A percentile compares a stretch with the other conserved stretches of the same genome.
phyloP scores from a whole-genome alignment of 768 basidiomycete genomes.

The Lactifluus volemus region DNA sequence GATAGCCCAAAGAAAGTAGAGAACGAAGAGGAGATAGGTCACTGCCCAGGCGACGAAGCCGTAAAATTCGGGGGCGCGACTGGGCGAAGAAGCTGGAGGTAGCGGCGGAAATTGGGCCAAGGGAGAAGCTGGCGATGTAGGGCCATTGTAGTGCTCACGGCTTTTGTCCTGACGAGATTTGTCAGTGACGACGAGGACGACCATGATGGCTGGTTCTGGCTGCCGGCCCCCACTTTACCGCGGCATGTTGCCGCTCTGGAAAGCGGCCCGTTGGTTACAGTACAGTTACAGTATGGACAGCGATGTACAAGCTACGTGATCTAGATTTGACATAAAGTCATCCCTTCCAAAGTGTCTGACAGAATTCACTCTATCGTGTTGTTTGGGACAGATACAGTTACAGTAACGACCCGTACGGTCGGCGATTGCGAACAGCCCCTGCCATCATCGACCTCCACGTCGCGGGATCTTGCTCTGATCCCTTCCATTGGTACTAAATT shows the following conservation, averaged over 20 bases:
- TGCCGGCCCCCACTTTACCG: no score
- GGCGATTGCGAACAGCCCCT: neutral
- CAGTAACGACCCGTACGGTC: neutral
- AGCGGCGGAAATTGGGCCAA: conserved; percentile 36
- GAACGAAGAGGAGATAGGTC: conserved; percentile 57
- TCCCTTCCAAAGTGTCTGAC: neutral
- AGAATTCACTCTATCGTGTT: neutral
- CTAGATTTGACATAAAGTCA: neutral
- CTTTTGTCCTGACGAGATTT: neutral
- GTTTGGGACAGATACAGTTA: neutral
- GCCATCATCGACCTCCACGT: neutral
- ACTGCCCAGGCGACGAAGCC: conserved; percentile 85
- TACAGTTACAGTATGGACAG: no score
- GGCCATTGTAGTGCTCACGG: neutral
- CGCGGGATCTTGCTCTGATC: neutral
- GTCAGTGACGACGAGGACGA: neutral
- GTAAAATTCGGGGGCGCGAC: conserved; percentile 77
- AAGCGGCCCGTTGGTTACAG: no score
- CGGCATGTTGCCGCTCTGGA: neutral
- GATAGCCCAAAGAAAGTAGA: conserved; percentile 75
- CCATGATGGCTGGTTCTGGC: neutral
- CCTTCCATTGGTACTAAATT: conserved; percentile 2
- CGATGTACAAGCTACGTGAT: neutral
- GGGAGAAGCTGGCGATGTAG: conserved; percentile 35
- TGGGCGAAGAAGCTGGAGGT: conserved; percentile 39